Evolutionary conservation across 306 rosid genomes (phyloP), one percentile per base, ranked within the genome.

Genomic region (Rubus parviflorus): DNA sequence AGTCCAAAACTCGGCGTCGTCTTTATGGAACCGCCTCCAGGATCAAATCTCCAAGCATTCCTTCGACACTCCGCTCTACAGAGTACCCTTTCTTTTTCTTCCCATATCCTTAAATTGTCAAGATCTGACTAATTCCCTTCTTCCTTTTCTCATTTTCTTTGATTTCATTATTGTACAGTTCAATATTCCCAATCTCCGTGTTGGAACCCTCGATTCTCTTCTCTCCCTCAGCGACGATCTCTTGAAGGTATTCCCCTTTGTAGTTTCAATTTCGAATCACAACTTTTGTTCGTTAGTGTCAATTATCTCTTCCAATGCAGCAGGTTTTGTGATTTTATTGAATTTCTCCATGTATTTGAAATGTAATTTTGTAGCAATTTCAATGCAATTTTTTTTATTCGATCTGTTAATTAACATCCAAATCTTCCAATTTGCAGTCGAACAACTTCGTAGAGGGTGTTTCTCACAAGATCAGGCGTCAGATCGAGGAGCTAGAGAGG

Each of bases 181-280:
- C 86, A 90, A 92, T 77, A 77, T 90, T n/a, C 97, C 99, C 38
- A 89, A 81, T 84, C 97, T 95, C 77, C 97, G 97, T 12, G 96
- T 95, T 65, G 99, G 99, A 87, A 95, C 99, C 77, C 93, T 92
- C 43, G 99, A 95, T 76, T 89, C 99, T 76, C 97, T 95, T 67
- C 99, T 95, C 79, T 90, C 99, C 42, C 97, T 95, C 87, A 95
- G 97, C 87, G 99, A 95, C 80, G 99, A 95, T 82, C 97, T 95
- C 77, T 70, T 88, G 12, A 95, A 92, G 97, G 99, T 95, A 65
- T 10, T 17, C 5, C 9, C 48, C 52, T 47, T 16, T 47, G 5
- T 47, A 47, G 12, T 47, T 46, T 46, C 51, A 46, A 46, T 30
- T 30, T 30, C 35, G 35, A 30, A 30, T 30, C 35, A 30, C 35